Base-by-base conservation (phyloP, 495 filamentous ascomycete genomes). In the Rostrohypoxylon terebratum region DNA sequence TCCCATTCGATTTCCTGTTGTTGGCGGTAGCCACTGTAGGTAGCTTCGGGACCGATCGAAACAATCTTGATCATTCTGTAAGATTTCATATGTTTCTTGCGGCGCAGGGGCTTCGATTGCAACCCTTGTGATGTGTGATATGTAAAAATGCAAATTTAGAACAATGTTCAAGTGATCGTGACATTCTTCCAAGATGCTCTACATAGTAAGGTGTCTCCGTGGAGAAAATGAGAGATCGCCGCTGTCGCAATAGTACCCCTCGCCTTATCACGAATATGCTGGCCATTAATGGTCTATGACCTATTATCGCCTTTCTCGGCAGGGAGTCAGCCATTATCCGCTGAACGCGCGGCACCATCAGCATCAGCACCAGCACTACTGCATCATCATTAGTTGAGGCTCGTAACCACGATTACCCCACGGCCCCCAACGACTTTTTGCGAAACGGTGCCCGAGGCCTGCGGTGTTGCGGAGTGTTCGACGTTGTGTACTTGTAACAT, bases 41-140 rank as follows among this genome's bases (percentile, higher is more conserved):
- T 28, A n/a, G 55, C 61, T 69, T 73, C 71, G 66, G 71, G 70
- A 65, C 65, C 66, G 71, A 68, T 68, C 61, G 66, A 73, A 61
- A 53, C 65, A 62, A 73, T 69, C 48, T 66, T 44, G 50, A 62
- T 38, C 18, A 57, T 14, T 61, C 51, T 53, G 9, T 34, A 45
- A 45, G n/a, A 14, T 55, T 13, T 59, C n/a, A 64, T 51, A 57
- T 65, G 71, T 65, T 73, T 68, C 61, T 57, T 63, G 66, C 54
- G 48, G 47, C 38, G n/a, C 65, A 66, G 61, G 57, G 66, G 48
- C 21, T 31, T 3, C 20, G 14, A 40, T 65, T 62, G 65, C 69
- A 63, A 66, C 65, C 21, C 16, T 69, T 47, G 23, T 23, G 57
- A 42, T 25, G 34, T 66, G 48, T 21, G 61, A n/a, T 50, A 66